Evolutionary conservation across 1,139 yeast genomes (phyloP).

Genomic region (Geotrichum cucujoidarum): DNA sequence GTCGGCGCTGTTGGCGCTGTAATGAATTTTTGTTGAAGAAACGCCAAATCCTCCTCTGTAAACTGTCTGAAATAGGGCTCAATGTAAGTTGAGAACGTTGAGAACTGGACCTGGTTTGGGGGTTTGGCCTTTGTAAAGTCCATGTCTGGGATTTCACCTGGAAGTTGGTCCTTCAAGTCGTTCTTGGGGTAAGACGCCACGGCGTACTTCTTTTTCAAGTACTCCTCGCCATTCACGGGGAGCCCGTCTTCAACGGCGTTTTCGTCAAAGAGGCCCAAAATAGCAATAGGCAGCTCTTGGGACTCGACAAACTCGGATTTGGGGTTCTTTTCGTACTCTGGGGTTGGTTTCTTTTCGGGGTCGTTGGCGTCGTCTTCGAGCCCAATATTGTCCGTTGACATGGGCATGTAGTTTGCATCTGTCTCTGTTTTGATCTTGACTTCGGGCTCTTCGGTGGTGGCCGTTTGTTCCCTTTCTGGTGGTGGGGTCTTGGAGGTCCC

Average conservation of each 20-base stretch:
- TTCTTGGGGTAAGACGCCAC: slow-evolving; percentile 84
- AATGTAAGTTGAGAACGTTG: slow-evolving; percentile 77
- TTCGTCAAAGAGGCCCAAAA: slow-evolving; percentile 66
- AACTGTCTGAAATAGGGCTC: slow-evolving; percentile 80
- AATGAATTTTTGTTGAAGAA: slow-evolving; percentile 51
- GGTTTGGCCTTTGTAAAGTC: slow-evolving; percentile 88
- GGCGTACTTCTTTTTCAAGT: slow-evolving; percentile 69
- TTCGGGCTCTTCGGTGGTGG: background rate
- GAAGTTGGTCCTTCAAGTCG: slow-evolving; percentile 69
- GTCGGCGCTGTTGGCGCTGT: slow-evolving; percentile 26
- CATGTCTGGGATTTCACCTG: slow-evolving; percentile 81
- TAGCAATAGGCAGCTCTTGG: slow-evolving; percentile 66
- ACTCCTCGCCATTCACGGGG: slow-evolving; percentile 64
- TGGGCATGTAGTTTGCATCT: slow-evolving; percentile 5
- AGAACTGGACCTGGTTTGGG: slow-evolving; percentile 84
- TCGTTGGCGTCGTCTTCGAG: slow-evolving; percentile 11
- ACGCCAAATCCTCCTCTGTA: slow-evolving; percentile 73
- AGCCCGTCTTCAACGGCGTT: slow-evolving; percentile 48
- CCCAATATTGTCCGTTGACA: slow-evolving; percentile 13
- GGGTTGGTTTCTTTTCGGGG: slow-evolving; percentile 15
- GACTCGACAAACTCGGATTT: slow-evolving; percentile 71
- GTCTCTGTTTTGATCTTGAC: slow-evolving; percentile 13
- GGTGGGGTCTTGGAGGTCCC: background rate
- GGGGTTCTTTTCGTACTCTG: slow-evolving; percentile 68
- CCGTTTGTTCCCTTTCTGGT: background rate